Conservation (phyloP, 495 filamentous ascomycete genomes). For the Tuber brumale region DNA sequence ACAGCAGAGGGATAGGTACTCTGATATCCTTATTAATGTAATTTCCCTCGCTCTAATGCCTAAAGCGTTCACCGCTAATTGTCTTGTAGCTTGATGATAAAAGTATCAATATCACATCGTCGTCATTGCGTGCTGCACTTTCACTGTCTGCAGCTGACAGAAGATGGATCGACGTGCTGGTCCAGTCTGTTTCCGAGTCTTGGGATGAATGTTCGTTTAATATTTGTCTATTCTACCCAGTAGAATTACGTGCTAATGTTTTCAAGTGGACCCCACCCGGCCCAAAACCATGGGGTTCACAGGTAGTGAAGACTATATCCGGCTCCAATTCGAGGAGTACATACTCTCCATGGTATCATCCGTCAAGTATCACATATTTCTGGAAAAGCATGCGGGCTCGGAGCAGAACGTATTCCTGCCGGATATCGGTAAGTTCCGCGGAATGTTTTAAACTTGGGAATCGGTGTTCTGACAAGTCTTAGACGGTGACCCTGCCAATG, state of each 20-base stretch:
- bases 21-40: conserved; percentile 90
- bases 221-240: not conserved
- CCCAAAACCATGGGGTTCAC: conserved; percentile 93
- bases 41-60: conserved; percentile 23
- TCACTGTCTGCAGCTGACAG: conserved; percentile 77
- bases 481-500: conserved; percentile 77
- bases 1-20: conserved; percentile 94
- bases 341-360: conserved; percentile 79
- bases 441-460: not conserved
- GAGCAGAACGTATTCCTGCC: conserved; percentile 53
- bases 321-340: conserved; percentile 97
- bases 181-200: conserved; percentile 86
- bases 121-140: conserved; percentile 70
- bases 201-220: conserved; percentile 65
- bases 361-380: conserved; percentile 80
- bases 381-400: conserved; percentile 56
- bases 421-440: conserved; percentile 46
- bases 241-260: conserved; percentile 5
- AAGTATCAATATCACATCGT: conserved; percentile 73
- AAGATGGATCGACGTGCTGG: conserved; percentile 93
- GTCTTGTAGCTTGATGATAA: conserved; percentile 70
- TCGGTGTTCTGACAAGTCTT: conserved; percentile 21
- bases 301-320: conserved; percentile 95
- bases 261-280: conserved; percentile 62
- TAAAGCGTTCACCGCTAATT: conserved; percentile 8